These are phyloP conservation scores for Durio zibethinus DNA, from an alignment of 345 rosid species.

Conservation along the genomic window DNA sequence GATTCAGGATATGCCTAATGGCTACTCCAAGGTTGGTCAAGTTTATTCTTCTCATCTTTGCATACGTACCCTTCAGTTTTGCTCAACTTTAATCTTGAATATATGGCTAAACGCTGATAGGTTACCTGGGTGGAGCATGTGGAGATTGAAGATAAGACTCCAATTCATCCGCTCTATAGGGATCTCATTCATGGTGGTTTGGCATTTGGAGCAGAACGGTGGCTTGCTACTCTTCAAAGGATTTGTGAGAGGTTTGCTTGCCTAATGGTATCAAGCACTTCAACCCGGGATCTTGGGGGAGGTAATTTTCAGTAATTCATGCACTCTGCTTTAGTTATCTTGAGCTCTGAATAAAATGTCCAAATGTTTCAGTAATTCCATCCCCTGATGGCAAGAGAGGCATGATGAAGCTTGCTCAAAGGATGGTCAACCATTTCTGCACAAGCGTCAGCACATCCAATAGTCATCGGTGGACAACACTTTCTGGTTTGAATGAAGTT, in stretches of 20 bases:
- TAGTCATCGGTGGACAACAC: constrained; percentile 61
- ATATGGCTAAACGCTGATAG: constrained; percentile 30
- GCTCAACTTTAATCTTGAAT: constrained; percentile 7
- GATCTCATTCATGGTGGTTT: constrained; percentile 62
- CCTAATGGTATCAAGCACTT: constrained; percentile 55
- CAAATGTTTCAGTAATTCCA: constrained; percentile 55
- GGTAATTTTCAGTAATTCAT: constrained; percentile 34
- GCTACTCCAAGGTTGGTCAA: constrained; percentile 75
- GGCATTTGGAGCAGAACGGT: constrained; percentile 88
- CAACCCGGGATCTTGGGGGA: constrained; percentile 77
- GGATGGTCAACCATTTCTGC: constrained; percentile 84
- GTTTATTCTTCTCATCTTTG: constrained; percentile 11
- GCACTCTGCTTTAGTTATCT: background rate
- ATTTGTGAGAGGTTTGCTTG: constrained; percentile 86
- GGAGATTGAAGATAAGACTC: constrained; percentile 71
- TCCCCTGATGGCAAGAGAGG: constrained; percentile 84
- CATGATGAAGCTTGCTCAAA: constrained; percentile 95
- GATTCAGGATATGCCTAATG: constrained; percentile 95
- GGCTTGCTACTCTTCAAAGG: constrained; percentile 78
- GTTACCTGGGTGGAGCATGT: constrained; percentile 93
- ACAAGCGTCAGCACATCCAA: constrained; percentile 75
- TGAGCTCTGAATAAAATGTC: constrained; percentile 6
- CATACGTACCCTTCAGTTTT: background rate
- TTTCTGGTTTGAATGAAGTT: constrained; percentile 60
- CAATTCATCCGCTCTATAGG: constrained; percentile 54